Evolutionary conservation across 1,284 basidiomycete species (phyloP).

Genomic region (Malassezia caprae): DNA sequence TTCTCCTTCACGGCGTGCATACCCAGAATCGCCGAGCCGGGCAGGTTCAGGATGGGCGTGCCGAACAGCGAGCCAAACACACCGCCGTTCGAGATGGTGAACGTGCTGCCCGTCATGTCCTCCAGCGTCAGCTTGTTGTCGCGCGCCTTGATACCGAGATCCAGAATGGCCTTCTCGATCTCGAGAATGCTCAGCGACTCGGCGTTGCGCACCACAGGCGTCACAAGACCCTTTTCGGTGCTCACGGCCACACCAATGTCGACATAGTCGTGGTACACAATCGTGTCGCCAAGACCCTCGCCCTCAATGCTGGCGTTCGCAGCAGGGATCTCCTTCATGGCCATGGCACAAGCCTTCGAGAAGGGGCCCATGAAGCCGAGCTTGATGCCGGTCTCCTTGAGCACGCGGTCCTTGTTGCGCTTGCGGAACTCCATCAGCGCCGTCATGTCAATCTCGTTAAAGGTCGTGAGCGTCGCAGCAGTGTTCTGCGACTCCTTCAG

Average conservation of each 20-base stretch:
- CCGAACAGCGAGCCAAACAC: conserved; percentile 95
- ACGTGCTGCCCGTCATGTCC: conserved; percentile 74
- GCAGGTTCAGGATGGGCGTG: conserved; percentile 86
- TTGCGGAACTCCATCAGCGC: conserved; percentile 84
- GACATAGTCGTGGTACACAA: conserved; percentile 81
- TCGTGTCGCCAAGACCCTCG: conserved; percentile 62
- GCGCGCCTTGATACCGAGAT: conserved; percentile 84
- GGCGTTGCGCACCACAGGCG: conserved; percentile 84
- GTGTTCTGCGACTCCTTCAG: conserved; percentile 97
- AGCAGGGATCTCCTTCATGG: conserved; percentile 80
- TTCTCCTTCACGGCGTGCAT: conserved; percentile 96
- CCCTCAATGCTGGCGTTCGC: conserved; percentile 88
- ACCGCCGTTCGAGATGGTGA: conserved; percentile 98
- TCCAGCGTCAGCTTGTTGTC: conserved; percentile 91
- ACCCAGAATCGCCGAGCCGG: conserved; percentile 83
- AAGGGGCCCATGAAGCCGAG: conserved; percentile 98
- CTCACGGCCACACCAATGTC: conserved; percentile 69
- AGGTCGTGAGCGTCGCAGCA: conserved; percentile 91
- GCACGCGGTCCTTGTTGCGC: conserved; percentile 84
- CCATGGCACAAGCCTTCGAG: conserved; percentile 73
- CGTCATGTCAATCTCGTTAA: conserved; percentile 99
- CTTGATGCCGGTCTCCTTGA: conserved; percentile 90
- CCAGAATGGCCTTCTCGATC: conserved; percentile 84
- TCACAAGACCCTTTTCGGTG: conserved; percentile 93
- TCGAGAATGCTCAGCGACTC: conserved; percentile 77